These are phyloP conservation scores for Carex cristatella DNA, from an alignment of 176 grass and related monocot species.

Conservation along the genomic window DNA sequence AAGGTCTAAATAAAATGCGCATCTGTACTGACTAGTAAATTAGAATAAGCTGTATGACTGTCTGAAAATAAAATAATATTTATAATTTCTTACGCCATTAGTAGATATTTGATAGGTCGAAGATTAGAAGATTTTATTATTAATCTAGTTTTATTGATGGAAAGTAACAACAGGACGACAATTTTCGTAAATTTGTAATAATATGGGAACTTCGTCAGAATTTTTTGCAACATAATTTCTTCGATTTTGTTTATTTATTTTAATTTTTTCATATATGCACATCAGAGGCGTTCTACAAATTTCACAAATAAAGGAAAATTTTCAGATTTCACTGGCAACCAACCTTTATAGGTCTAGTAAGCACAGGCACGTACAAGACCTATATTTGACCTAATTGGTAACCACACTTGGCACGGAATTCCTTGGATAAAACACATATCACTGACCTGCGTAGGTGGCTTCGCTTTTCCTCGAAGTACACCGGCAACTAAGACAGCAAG, in stretches of 20 bases:
- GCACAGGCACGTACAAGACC: background rate
- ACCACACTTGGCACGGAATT: background rate
- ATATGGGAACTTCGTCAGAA: background rate
- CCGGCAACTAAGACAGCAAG: slow-evolving; percentile 79
- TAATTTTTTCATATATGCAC: background rate
- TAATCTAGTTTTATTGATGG: background rate
- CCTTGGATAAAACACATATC: background rate
- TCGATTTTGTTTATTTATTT: background rate
- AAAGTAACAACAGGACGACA: background rate
- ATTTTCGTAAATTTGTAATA: background rate
- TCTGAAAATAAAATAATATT: background rate
- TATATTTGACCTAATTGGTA: background rate
- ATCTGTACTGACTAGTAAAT: background rate
- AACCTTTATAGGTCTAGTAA: background rate
- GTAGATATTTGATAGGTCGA: background rate
- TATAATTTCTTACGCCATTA: background rate
- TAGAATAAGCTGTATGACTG: background rate
- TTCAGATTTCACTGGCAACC: background rate
- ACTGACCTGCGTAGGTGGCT: slow-evolving; percentile 59
- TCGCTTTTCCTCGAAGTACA: slow-evolving; percentile 59
- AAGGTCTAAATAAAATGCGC: background rate
- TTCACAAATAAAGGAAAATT: background rate
- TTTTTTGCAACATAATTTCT: background rate
- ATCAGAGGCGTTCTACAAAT: background rate
- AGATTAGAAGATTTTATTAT: background rate